Evolutionary conservation across 2,329 filamentous ascomycete genomes (phyloP).

Genomic region (Fusarium globosum): DNA sequence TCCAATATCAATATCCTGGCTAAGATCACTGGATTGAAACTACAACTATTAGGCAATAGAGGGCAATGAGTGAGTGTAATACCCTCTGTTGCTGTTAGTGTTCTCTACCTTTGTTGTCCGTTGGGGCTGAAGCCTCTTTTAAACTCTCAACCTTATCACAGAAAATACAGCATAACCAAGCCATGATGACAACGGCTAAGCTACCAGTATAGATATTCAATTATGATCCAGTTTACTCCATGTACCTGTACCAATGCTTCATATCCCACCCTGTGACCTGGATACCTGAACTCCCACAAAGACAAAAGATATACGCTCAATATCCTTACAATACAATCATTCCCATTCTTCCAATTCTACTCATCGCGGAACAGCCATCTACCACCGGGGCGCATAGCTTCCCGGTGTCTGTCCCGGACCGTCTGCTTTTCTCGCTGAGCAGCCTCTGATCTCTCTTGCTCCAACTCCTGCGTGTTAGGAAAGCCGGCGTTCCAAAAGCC

Average conservation of each 20-base stretch:
- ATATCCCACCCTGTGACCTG: neutral
- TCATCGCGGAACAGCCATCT: slow-evolving; percentile 88
- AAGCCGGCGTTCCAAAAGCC: slow-evolving; percentile 95
- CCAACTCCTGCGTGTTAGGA: slow-evolving; percentile 84
- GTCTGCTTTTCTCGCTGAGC: slow-evolving; percentile 70
- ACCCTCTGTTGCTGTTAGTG: neutral
- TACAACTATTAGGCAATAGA: neutral
- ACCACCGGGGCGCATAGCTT: slow-evolving; percentile 82
- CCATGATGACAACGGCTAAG: neutral
- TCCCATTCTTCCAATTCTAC: slow-evolving; percentile 47
- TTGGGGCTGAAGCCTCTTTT: neutral
- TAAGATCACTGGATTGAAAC: slow-evolving; percentile 1
- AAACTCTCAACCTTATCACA: neutral
- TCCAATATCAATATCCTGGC: slow-evolving; percentile 9
- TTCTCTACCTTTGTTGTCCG: neutral
- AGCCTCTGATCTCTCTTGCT: slow-evolving; percentile 73
- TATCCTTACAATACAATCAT: neutral
- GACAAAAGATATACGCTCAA: neutral
- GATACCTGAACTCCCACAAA: slow-evolving; percentile 2
- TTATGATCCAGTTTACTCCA: neutral
- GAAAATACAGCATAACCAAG: neutral
- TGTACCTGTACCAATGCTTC: neutral
- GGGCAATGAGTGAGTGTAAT: neutral
- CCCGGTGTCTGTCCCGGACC: slow-evolving; percentile 79
- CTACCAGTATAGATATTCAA: neutral